Base-by-base conservation (phyloP, 2,329 filamentous ascomycete genomes). In the Fusarium sp. region DNA sequence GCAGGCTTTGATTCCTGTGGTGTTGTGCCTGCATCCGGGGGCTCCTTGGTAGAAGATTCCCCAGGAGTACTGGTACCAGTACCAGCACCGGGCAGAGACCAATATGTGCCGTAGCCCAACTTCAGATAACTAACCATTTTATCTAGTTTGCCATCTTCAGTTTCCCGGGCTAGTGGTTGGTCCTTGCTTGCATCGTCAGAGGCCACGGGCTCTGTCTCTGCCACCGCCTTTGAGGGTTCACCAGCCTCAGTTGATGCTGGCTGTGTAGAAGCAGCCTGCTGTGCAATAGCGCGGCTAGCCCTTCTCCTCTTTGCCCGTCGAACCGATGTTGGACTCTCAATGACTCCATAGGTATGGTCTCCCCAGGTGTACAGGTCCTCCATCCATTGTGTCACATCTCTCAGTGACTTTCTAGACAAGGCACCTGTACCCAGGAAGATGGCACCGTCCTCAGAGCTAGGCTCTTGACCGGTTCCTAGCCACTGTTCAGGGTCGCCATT, bases 311-410 rank as follows among this genome's bases (percentile, higher is more conserved):
- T 86, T 68, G 81, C 79, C 51, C 85, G 83, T 31, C 91, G 86
- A 64, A 85, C 85, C 1, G 91, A 90, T 2, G 86, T 87, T 13
- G 93, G 91, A 70, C 93, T 93, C 34, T 96, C 91, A 58, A 87
- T 87, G 6, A 97, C 87, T 4, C 94, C 95, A 77, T 97, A 98
- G 2, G 95, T 90, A 74, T 91, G 86, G 57, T 92, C 89, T 2
- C 94, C 95, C 83, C 93, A 93, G 29, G 85, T 89, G 78, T 96
- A 97, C 2, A 97, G 85, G 74, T 92, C 91, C 78, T 96, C 92
- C 85, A 96, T 90, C 95, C 95, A 98, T 60, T 91, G 87, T 1
- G 91, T 90, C 25, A 97, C 77, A 73, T 91, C 89, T 51, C 89
- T 85, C 49, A 97, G 75, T 0, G 93, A 95, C 16, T 85, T 85